phyloP scores from a whole-genome alignment of 331 rosid species.

The Acacia pycnantha region DNA sequence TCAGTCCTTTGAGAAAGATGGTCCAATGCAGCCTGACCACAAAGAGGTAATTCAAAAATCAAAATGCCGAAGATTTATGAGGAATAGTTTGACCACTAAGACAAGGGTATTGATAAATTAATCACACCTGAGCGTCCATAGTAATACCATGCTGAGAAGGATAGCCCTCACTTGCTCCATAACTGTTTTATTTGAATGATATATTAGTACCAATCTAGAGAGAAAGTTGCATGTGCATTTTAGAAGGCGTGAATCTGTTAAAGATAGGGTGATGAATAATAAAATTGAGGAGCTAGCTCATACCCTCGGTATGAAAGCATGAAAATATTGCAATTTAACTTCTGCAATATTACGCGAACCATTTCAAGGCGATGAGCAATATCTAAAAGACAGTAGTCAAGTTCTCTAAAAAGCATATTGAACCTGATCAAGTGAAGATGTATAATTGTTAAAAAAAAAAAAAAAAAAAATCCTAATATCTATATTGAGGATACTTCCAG shows the following conservation, averaged over 20 bases:
- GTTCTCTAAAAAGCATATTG: conserved; percentile 40
- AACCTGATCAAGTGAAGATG: conserved; percentile 24
- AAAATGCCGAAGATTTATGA: neutral
- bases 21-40: conserved; percentile 87
- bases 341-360: conserved; percentile 86
- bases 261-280: neutral
- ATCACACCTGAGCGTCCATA: conserved; percentile 93
- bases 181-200: conserved; percentile 46
- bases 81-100: conserved; percentile 7
- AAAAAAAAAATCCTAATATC: conserved; percentile 21
- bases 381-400: conserved; percentile 71
- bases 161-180: conserved; percentile 96
- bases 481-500: conserved; percentile 93
- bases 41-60: conserved; percentile 23
- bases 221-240: conserved; percentile 17
- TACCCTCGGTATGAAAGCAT: conserved; percentile 99
- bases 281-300: conserved; percentile 16
- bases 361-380: conserved; percentile 99
- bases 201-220: conserved; percentile 21
- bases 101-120: conserved; percentile 17
- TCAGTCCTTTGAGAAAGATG: conserved; percentile 94
- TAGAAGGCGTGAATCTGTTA: conserved; percentile 21
- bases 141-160: conserved; percentile 96
- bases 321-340: conserved; percentile 83
- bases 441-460: too few species aligned